phyloP scores from a whole-genome alignment of 176 grass and related monocot genomes.

The Aegilops speltoides region DNA sequence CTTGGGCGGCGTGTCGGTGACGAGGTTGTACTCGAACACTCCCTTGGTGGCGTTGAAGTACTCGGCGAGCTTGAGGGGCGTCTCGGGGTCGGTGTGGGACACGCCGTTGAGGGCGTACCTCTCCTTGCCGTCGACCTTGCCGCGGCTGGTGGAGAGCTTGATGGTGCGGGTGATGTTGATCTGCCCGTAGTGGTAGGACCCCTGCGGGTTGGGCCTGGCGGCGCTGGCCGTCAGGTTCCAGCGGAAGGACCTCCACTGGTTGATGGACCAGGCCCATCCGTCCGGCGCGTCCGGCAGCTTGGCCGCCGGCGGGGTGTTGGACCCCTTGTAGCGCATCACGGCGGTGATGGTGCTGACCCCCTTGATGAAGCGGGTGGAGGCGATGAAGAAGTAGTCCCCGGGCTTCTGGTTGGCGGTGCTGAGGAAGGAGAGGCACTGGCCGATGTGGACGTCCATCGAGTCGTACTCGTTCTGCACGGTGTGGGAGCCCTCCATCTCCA shows the following conservation, averaged over 20 bases:
- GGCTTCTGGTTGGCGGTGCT: constrained; percentile 66
- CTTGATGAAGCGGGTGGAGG: constrained; percentile 82
- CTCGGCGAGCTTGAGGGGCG: constrained; percentile 90
- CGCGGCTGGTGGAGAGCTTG: constrained; percentile 46
- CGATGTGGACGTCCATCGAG: constrained; percentile 71
- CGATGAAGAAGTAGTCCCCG: constrained; percentile 69
- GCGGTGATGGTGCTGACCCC: constrained; percentile 38
- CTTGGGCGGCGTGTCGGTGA: constrained; percentile 57
- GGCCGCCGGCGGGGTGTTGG: constrained; percentile 53
- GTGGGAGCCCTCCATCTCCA: constrained; percentile 97
- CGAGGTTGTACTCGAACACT: constrained; percentile 79
- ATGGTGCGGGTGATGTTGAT: constrained; percentile 97
- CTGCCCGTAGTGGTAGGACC: constrained; percentile 95
- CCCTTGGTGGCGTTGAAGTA: constrained; percentile 73
- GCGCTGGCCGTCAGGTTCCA: constrained; percentile 98
- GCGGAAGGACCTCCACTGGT: constrained; percentile 85
- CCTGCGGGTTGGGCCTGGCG: constrained; percentile 93
- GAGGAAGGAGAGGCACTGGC: constrained; percentile 86
- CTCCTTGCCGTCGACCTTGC: constrained; percentile 58
- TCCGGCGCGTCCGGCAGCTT: constrained; percentile 51
- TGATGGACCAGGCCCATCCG: constrained; percentile 92
- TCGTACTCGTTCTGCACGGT: constrained; percentile 85
- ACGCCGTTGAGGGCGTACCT: constrained; percentile 80
- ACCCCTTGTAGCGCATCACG: constrained; percentile 62
- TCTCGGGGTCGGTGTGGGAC: constrained; percentile 58